Percentiles rank a stretch among this genome's conserved stretches.
phyloP scores from a whole-genome alignment of 805 yeast genomes.

The Suhomyces sp. region DNA sequence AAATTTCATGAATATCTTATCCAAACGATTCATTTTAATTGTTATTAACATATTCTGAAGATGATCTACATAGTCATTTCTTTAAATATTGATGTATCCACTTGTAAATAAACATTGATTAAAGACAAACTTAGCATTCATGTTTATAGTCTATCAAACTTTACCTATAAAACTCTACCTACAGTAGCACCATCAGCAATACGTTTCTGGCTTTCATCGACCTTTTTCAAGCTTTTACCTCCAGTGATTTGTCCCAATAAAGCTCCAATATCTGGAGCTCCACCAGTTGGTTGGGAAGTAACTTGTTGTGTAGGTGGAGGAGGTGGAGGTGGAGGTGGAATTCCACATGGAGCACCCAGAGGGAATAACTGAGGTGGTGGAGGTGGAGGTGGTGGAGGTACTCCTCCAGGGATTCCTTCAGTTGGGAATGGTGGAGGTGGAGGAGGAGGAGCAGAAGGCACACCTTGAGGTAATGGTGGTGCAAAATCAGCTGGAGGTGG shows the following conservation, averaged over 20 bases:
- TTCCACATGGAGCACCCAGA: slow-evolving; percentile 30
- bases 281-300: slow-evolving; percentile 28
- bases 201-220: slow-evolving; percentile 47
- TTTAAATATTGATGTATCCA: background rate
- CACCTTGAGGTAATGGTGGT: slow-evolving; percentile 14
- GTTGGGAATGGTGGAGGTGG: slow-evolving; percentile 21
- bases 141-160: slow-evolving; percentile 2
- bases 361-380: slow-evolving; percentile 29
- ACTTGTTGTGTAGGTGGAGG: slow-evolving; percentile 37
- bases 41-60: too few relatives aligned
- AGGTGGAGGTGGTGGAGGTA: slow-evolving; percentile 20
- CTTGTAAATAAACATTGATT: background rate
- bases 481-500: slow-evolving; percentile 22
- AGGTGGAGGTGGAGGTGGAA: slow-evolving; percentile 30
- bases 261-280: slow-evolving; percentile 42
- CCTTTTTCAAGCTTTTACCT: slow-evolving; percentile 53
- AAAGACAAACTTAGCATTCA: background rate
- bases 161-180: slow-evolving; percentile 47
- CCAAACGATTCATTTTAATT: too few relatives aligned
- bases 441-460: slow-evolving; percentile 8
- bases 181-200: slow-evolving; percentile 46
- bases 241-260: slow-evolving; percentile 56
- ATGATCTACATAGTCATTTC: background rate
- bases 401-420: slow-evolving; percentile 16
- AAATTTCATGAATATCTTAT: slow-evolving; percentile 14